These are phyloP conservation scores for Candida pseudofarinosa DNA, from an alignment of 805 yeast genomes.

Conservation along the genomic window DNA sequence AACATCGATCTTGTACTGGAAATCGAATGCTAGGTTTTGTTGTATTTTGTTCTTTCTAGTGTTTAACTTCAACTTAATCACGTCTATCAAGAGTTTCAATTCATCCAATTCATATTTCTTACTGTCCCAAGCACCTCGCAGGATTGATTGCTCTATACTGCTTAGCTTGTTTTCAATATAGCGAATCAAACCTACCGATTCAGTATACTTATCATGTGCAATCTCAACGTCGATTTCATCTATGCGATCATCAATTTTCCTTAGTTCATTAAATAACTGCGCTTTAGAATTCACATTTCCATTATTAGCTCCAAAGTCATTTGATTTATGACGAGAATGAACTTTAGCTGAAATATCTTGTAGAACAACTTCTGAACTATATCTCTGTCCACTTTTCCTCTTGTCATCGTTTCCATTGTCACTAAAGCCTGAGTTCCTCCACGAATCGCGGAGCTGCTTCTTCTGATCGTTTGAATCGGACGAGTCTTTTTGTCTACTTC, in stretches of 20 bases:
- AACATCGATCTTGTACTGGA: constrained; percentile 29
- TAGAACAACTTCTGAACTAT: constrained; percentile 39
- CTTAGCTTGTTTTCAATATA: constrained; percentile 32
- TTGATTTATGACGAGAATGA: constrained; percentile 55
- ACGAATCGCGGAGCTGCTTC: constrained; percentile 35
- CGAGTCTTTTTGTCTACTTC: constrained; percentile 6
- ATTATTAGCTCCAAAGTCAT: constrained; percentile 30
- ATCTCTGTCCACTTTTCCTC: constrained; percentile 23
- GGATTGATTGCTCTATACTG: constrained; percentile 24
- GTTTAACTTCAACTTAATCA: constrained; percentile 37
- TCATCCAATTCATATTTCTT: constrained; percentile 15
- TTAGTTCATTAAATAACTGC: constrained; percentile 43
- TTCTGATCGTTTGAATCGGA: constrained; percentile 30
- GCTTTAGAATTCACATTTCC: constrained; percentile 14
- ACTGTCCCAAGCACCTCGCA: constrained; percentile 2
- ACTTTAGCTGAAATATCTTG: constrained; percentile 60
- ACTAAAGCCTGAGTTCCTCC: constrained; percentile 50
- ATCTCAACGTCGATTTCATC: constrained; percentile 68
- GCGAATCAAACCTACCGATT: constrained; percentile 39
- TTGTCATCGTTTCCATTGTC: constrained; percentile 23
- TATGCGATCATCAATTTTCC: constrained; percentile 53
- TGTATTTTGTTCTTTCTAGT: constrained; percentile 35
- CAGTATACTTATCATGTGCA: constrained; percentile 53
- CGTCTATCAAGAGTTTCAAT: constrained; percentile 32
- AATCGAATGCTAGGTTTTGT: constrained; percentile 33